phyloP scores from a whole-genome alignment of 139 green algal species.

The Picochlorum sp. region DNA sequence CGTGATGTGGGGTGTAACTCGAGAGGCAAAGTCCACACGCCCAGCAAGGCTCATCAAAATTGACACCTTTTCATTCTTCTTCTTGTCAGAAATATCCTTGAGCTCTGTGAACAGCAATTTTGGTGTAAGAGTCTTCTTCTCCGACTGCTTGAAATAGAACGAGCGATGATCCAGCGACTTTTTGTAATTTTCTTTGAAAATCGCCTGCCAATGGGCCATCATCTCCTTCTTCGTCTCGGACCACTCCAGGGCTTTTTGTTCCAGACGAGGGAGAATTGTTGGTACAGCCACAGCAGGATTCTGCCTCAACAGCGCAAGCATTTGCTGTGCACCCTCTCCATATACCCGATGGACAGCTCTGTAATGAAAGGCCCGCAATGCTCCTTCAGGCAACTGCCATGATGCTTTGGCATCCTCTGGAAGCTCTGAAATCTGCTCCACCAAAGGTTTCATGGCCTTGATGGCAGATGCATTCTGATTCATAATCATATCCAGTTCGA shows the following conservation, averaged over 20 bases:
- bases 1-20: slow-evolving; percentile 50
- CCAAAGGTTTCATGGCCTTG: slow-evolving; percentile 46
- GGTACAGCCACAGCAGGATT: slow-evolving; percentile 79
- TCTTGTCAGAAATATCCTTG: slow-evolving; percentile 74
- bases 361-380: slow-evolving; percentile 60
- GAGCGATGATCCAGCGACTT: slow-evolving; percentile 95
- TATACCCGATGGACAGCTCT: slow-evolving; percentile 83
- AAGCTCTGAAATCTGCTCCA: slow-evolving; percentile 45
- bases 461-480: slow-evolving; percentile 70
- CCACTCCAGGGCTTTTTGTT: slow-evolving; percentile 94
- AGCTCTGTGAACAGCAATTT: slow-evolving; percentile 87
- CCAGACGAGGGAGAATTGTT: slow-evolving; percentile 75
- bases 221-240: slow-evolving; percentile 59
- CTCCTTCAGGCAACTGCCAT: slow-evolving; percentile 29
- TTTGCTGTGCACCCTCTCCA: slow-evolving; percentile 46
- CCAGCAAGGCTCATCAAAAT: slow-evolving; percentile 26
- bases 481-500: slow-evolving; percentile 94
- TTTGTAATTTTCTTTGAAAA: slow-evolving; percentile 96
- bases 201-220: slow-evolving; percentile 70
- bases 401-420: slow-evolving; percentile 46
- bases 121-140: slow-evolving; percentile 87
- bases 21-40: slow-evolving; percentile 23
- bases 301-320: slow-evolving; percentile 75
- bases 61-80: slow-evolving; percentile 34
- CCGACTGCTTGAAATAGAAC: slow-evolving; percentile 99